Evolutionary conservation across 108 stramenopile genomes (phyloP), one percentile per base, ranked within the genome.

Genomic region (Conticribra weissflogii): DNA sequence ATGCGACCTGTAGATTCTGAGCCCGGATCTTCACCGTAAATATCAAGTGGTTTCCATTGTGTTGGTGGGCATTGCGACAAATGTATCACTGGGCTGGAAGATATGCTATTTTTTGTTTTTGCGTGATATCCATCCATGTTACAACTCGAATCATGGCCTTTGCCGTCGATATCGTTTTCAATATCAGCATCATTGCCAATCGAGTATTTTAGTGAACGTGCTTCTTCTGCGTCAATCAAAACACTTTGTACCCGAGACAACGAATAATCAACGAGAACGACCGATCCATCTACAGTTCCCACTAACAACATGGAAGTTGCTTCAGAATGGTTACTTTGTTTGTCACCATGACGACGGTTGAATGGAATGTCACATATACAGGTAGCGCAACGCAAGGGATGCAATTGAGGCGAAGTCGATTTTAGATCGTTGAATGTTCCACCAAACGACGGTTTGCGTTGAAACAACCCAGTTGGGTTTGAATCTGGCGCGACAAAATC

Each of bases 1-100:
- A 78, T 54, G 33, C 76, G 62, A 14, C 76, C 76, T 17, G 59
- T 59, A 31, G 76, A 66, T 53, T 46, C 22, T 28, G 76, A 78
- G 12, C 76, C 76, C 22, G 59, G 72, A 24, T 79, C 78, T 49
- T 80, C 68, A 27, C 79, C 68, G 23, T 80, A 76, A 63, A 59
- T 59, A 56, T 76, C 61, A 63, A 55, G 74, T 45, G 68, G 62
- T 69, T 71, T 70, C 79, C 74, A 80, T 28, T 30, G 48, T 14
- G 68, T 51, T 19, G 77, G 77, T 22, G 77, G 52, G 19, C 65
- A 66, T 47, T 71, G 70, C 28, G 64, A 45, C 21, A 78, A 24
- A 30, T 78, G 77, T 25, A 78, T 33, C 18, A 78, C 71, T 30
- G 77, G 59, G 63, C 46, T 49, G 48, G 27, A 49, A 17, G n/a